A percentile compares a stretch with the other conserved stretches of the same genome.
Evolutionary conservation across 108 stramenopile genomes (phyloP).

Genomic region (Epipyxis sp.): DNA sequence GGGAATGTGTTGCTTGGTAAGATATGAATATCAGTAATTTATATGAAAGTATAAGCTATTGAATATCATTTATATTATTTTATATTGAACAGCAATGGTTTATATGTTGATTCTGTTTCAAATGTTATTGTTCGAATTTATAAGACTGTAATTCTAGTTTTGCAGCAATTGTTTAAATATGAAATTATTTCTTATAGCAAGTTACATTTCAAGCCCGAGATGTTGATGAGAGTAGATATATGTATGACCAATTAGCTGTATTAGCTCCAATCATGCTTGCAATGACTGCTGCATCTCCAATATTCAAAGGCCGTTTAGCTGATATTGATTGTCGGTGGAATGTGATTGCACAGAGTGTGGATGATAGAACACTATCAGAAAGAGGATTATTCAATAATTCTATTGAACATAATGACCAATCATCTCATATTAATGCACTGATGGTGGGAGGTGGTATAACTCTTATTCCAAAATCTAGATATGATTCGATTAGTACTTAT

Average conservation of each 20-base stretch:
- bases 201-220: conserved; percentile 85
- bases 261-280: conserved; percentile 97
- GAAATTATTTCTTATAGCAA: conserved; percentile 61
- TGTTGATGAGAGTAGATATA: conserved; percentile 85
- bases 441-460: conserved; percentile 58
- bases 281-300: conserved; percentile 89
- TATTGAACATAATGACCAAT: conserved; percentile 30
- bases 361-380: conserved; percentile 87
- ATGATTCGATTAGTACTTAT: conserved; percentile 88
- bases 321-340: conserved; percentile 96
- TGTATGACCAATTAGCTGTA: conserved; percentile 97
- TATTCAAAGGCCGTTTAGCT: conserved; percentile 82
- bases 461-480: conserved; percentile 85
- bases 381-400: conserved; percentile 44
- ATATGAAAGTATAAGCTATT: too few relatives aligned
- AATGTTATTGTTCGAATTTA: too few relatives aligned
- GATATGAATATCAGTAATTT: too few relatives aligned
- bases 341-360: conserved; percentile 85
- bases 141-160: too few relatives aligned
- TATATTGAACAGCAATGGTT: too few relatives aligned
- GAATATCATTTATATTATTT: too few relatives aligned
- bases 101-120: too few relatives aligned
- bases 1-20: conserved; percentile 99
- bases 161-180: too few relatives aligned
- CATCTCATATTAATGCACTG: conserved; percentile 56